Evolutionary conservation across 148 eudicot species (phyloP).

Genomic region (Rhododendron ovatum): DNA sequence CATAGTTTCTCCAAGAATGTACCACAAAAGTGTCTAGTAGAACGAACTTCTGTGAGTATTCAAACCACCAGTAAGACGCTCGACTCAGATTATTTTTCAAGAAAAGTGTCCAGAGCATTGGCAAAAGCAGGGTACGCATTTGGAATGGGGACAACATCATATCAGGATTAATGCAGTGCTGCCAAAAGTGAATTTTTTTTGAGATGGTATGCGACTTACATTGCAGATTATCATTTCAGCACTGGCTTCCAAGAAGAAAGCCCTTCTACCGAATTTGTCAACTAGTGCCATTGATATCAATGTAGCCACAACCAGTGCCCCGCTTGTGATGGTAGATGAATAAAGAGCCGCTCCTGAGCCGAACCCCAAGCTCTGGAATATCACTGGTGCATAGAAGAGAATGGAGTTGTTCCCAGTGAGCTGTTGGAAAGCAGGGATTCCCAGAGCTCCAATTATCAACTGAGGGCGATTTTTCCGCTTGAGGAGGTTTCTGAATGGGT

Average conservation of each 20-base stretch:
- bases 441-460: slow-evolving; percentile 67
- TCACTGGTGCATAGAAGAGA: slow-evolving; percentile 89
- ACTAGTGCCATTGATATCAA: slow-evolving; percentile 74
- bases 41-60: not conserved
- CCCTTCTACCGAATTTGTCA: slow-evolving; percentile 73
- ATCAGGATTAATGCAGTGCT: not conserved
- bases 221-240: slow-evolving; percentile 72
- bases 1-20: not conserved
- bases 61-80: not conserved
- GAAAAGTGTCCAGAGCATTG: not conserved
- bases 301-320: slow-evolving; percentile 65
- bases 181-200: not conserved
- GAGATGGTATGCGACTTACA: slow-evolving; percentile 27
- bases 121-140: not conserved
- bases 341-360: slow-evolving; percentile 53
- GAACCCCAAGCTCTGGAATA: slow-evolving; percentile 87
- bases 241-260: slow-evolving; percentile 66
- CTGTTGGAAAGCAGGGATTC: slow-evolving; percentile 88
- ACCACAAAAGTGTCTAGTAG: not conserved
- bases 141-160: not conserved
- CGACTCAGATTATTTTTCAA: not conserved
- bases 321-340: slow-evolving; percentile 71
- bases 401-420: slow-evolving; percentile 89
- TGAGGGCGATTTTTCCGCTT: slow-evolving; percentile 76
- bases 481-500: slow-evolving; percentile 81